Evolutionary conservation across 805 yeast genomes (phyloP), one percentile per base, ranked within the genome.

Genomic region (Wickerhamiella australiensis): DNA sequence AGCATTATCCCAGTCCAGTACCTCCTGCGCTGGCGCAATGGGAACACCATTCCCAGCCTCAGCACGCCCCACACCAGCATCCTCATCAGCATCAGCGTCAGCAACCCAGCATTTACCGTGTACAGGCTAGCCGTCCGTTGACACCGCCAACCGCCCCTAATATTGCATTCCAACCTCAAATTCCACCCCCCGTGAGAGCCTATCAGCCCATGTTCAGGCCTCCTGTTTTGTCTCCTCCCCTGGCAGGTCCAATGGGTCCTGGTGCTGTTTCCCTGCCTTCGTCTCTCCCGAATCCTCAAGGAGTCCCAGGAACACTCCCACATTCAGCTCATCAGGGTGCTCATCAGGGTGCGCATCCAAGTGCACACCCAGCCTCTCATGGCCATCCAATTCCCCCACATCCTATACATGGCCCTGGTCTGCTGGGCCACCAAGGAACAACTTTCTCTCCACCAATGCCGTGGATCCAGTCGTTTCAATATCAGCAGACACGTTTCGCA

Each of bases 351-450:
- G n/a, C 33, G 5, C 33, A 29, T n/a, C n/a, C 33, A 9, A 25
- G 36, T 15, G 18, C 38, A n/a, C 20, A n/a, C 4, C 20, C 38
- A 4, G n/a, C 15, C 11, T n/a, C 38, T 5, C 38, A 33, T 20
- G 38, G 38, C 38, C 38, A 33, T 33, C 20, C 38, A 33, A n/a
- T 12, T 18, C 38, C 38, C 38, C 38, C 18, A 33, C 38, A 33
- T 20, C 20, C 38, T 5, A 17, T 15, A 6, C 38, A 33, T 33
- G 38, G 38, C 38, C 38, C 38, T 5, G 20, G 38, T 33, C 20
- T 33, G 18, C n/a, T 33, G 33, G 33, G 33, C 13, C 33, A 29
- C 33, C 33, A 5, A 33, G 38, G 38, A 33, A 15, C 38, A 17
- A 4, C 21, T 5, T 12, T 12, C 13, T 11, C 33, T 4, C 18